Conservation (phyloP, 805 yeast genomes). For the Komagataella ulmi region DNA sequence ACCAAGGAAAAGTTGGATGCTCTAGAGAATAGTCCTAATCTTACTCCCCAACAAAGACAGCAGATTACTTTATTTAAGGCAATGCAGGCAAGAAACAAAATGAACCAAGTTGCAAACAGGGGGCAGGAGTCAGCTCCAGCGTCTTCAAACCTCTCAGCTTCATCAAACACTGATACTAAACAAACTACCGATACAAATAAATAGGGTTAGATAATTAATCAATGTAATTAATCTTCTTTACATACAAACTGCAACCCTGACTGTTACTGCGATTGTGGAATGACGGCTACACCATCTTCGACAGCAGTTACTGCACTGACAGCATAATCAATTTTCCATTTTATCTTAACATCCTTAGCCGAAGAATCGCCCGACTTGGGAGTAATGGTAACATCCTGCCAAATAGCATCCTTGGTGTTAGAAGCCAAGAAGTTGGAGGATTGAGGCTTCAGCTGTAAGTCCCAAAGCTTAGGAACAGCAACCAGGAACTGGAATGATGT, state of each 20-base stretch:
- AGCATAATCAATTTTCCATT: constrained; percentile 58
- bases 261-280: constrained; percentile 3
- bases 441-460: constrained; percentile 14
- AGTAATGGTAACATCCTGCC: constrained; percentile 11
- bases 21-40: constrained; percentile 19
- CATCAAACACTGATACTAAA: constrained; percentile 16
- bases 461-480: constrained; percentile 20
- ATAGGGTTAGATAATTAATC: constrained; percentile 6
- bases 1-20: constrained; percentile 15
- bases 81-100: neutral
- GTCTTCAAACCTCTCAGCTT: constrained; percentile 14
- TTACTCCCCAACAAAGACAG: constrained; percentile 30
- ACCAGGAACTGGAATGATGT: constrained; percentile 23
- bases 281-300: constrained; percentile 41
- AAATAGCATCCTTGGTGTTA: constrained; percentile 9
- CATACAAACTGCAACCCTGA: constrained; percentile 2
- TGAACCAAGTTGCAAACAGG: neutral
- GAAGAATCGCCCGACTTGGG: constrained; percentile 7
- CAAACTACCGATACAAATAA: constrained; percentile 7
- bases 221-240: constrained; percentile 3
- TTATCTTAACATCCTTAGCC: constrained; percentile 29
- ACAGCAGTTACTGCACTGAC: constrained; percentile 33
- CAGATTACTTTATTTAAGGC: constrained; percentile 26
- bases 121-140: neutral
- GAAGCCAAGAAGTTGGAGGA: constrained; percentile 8